These are phyloP conservation scores for Carex parvula DNA, from an alignment of 176 grass and related monocot genomes.

Conservation along the genomic window DNA sequence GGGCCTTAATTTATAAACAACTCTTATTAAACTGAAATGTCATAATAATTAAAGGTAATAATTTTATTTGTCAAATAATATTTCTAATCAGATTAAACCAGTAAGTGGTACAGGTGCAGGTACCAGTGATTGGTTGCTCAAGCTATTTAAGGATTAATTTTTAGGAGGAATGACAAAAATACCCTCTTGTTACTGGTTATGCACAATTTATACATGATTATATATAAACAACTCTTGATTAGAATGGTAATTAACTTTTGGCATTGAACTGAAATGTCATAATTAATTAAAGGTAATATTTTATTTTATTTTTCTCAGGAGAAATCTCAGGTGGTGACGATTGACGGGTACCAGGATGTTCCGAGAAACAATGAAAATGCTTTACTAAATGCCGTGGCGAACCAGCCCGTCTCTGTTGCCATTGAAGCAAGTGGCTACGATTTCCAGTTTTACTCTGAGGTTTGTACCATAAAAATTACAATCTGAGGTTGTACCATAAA, in stretches of 20 bases:
- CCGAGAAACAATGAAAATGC: constrained; percentile 43
- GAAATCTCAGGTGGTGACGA: constrained; percentile 40
- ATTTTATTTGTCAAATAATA: background rate
- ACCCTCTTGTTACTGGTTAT: background rate
- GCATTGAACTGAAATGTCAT: background rate
- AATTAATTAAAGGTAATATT: background rate
- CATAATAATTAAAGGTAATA: background rate
- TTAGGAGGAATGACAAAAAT: background rate
- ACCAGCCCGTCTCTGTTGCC: constrained; percentile 61
- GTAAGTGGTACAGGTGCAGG: too few relatives aligned
- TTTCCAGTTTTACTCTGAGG: constrained; percentile 87
- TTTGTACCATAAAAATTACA: constrained; percentile 10
- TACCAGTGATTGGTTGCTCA: too few relatives aligned
- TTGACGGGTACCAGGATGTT: constrained; percentile 66
- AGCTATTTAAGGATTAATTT: background rate
- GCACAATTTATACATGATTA: background rate
- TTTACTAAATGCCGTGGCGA: constrained; percentile 50
- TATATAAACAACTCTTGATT: background rate
- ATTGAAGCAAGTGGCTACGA: constrained; percentile 49
- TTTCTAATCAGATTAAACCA: too few relatives aligned
- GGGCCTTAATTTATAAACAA: background rate
- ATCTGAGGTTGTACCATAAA: constrained; percentile 42
- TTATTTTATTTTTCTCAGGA: constrained; percentile 32
- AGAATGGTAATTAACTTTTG: background rate
- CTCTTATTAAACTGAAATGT: background rate